A percentile compares a stretch with the other conserved stretches of the same genome.
Evolutionary conservation across 768 basidiomycete genomes (phyloP).

Genomic region (Russula emetica): DNA sequence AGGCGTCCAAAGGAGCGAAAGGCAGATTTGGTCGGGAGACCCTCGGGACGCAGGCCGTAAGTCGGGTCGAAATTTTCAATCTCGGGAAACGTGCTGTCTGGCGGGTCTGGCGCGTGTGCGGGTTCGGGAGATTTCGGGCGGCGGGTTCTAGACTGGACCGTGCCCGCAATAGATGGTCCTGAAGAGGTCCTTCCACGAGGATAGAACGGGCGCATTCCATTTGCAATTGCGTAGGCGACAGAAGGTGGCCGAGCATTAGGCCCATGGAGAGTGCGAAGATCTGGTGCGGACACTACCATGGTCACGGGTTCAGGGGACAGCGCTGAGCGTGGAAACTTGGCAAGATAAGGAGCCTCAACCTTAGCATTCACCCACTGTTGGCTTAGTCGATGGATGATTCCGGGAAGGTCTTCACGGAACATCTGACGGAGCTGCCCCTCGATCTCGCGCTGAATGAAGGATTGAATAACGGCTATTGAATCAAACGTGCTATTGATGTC

Average conservation of each 20-base stretch:
- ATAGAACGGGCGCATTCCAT: constrained; percentile 10
- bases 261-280: constrained; percentile 8
- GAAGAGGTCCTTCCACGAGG: constrained; percentile 23
- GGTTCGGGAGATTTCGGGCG: constrained; percentile 34
- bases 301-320: constrained; percentile 22
- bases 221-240: constrained; percentile 6
- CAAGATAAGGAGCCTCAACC: constrained; percentile 85
- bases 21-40: constrained; percentile 76
- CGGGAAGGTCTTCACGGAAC: constrained; percentile 95
- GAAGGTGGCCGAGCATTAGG: constrained; percentile 1
- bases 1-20: constrained; percentile 76
- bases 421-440: constrained; percentile 96
- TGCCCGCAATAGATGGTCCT: constrained; percentile 12
- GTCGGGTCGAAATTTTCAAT: constrained; percentile 94
- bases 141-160: constrained; percentile 14
- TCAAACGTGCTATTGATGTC: constrained; percentile 98
- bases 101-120: constrained; percentile 29
- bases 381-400: constrained; percentile 92
- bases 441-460: constrained; percentile 96
- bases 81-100: constrained; percentile 45
- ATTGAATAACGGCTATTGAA: constrained; percentile 95
- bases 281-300: constrained; percentile 18
- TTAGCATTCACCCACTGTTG: constrained; percentile 95
- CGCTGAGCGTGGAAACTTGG: constrained; percentile 45
- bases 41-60: constrained; percentile 91